These are phyloP conservation scores for Boletus patriciae DNA, from an alignment of 768 basidiomycete species.

Conservation along the genomic window DNA sequence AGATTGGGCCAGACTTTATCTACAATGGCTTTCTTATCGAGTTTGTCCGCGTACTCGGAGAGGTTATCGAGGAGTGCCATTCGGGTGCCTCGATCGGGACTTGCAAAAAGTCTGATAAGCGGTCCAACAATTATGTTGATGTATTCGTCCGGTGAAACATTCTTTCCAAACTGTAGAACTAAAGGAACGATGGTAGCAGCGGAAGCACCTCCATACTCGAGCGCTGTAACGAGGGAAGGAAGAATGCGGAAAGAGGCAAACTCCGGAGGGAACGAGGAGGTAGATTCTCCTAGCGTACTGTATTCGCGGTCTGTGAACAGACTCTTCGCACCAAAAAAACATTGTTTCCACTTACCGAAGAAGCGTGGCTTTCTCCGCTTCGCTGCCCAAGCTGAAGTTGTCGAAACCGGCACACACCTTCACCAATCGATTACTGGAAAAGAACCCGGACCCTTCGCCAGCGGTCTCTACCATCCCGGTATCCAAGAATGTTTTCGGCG, in stretches of 20 bases:
- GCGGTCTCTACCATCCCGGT: conserved; percentile 69
- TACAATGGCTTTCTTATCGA: conserved; percentile 81
- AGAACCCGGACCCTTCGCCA: conserved; percentile 70
- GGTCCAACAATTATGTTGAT: conserved; percentile 66
- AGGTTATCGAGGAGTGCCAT: conserved; percentile 92
- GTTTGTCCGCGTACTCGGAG: conserved; percentile 77
- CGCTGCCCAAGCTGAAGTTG: conserved; percentile 76
- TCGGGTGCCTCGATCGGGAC: conserved; percentile 88
- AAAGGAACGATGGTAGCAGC: conserved; percentile 81
- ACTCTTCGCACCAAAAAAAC: not conserved
- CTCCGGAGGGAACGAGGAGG: conserved; percentile 78
- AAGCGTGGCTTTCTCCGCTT: conserved; percentile 73
- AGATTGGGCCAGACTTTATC: conserved; percentile 94
- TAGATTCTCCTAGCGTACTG: conserved; percentile 78
- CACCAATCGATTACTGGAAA: conserved; percentile 76
- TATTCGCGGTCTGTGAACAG: not conserved
- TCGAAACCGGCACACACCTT: conserved; percentile 84
- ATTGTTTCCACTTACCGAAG: conserved; percentile 51
- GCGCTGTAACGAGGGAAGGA: conserved; percentile 75
- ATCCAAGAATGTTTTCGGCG: conserved; percentile 75
- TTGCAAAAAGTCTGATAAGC: conserved; percentile 80
- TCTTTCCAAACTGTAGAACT: conserved; percentile 75
- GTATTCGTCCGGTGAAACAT: conserved; percentile 71
- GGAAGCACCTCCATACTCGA: conserved; percentile 76
- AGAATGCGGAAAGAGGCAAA: conserved; percentile 86